Percentiles rank a stretch among this genome's conserved stretches.
Conservation (phyloP, 305 asterid genomes). For the Coffea humblotiana region DNA sequence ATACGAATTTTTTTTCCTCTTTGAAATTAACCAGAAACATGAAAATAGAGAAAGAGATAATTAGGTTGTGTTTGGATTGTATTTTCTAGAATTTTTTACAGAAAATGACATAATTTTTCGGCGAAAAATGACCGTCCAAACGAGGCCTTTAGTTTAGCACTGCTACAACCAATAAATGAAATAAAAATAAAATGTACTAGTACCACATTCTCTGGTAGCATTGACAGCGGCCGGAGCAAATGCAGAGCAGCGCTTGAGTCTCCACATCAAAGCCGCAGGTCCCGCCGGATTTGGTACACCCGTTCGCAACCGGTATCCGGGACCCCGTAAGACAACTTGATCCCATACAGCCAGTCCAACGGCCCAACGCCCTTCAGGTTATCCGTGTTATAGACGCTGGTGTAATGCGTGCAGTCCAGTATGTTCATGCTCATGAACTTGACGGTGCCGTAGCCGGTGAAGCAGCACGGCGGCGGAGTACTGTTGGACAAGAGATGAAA, state of each 20-base stretch:
- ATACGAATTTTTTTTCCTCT: too few relatives aligned
- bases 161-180: too few relatives aligned
- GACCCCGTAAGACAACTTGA: constrained; percentile 51
- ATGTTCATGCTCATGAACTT: constrained; percentile 83
- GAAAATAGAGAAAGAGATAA: too few relatives aligned
- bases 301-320: constrained; percentile 73
- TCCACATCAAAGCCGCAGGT: constrained; percentile 85
- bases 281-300: constrained; percentile 63
- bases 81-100: too few relatives aligned
- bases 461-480: constrained; percentile 74
- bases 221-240: constrained; percentile 57
- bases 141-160: too few relatives aligned
- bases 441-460: constrained; percentile 66
- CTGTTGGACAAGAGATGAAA: constrained; percentile 50
- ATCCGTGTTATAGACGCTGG: constrained; percentile 72
- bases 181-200: neutral
- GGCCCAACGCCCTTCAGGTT: constrained; percentile 60
- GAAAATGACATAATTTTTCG: too few relatives aligned
- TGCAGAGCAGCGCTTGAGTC: constrained; percentile 61
- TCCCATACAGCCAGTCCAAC: constrained; percentile 83
- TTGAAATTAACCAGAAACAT: too few relatives aligned
- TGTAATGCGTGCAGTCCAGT: constrained; percentile 86
- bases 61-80: too few relatives aligned
- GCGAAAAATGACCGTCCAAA: too few relatives aligned
- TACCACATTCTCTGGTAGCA: constrained; percentile 76